Evolutionary conservation across 257 asterid genomes (phyloP).

Genomic region (Penstemon eatonii): DNA sequence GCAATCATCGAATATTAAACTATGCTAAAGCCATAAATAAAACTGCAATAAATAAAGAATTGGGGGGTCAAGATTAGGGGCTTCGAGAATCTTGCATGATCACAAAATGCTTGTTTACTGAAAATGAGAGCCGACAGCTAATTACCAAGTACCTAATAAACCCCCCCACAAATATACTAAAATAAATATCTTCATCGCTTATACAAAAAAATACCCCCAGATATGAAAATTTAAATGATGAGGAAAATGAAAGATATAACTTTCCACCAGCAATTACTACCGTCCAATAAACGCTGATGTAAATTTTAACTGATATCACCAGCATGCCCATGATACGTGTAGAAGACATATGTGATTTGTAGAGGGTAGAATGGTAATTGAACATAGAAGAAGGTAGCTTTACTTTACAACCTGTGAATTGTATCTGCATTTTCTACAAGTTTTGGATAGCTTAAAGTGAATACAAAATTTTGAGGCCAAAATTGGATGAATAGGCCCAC

Average conservation of each 20-base stretch:
- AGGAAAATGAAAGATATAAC: constrained; percentile 56
- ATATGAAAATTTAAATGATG: constrained; percentile 29
- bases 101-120: constrained; percentile 49
- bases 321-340: constrained; percentile 34
- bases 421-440: constrained; percentile 27
- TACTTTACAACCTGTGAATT: constrained; percentile 45
- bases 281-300: constrained; percentile 42
- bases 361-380: constrained; percentile 33
- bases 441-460: constrained; percentile 22
- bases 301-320: constrained; percentile 28
- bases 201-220: constrained; percentile 18
- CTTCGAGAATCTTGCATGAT: constrained; percentile 66
- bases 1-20: constrained; percentile 41
- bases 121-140: constrained; percentile 50
- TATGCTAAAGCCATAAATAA: constrained; percentile 30
- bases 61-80: constrained; percentile 39
- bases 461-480: constrained; percentile 32
- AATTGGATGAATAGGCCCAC: constrained; percentile 40
- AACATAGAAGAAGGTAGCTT: constrained; percentile 41
- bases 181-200: constrained; percentile 27
- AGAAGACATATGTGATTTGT: background rate
- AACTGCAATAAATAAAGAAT: constrained; percentile 32
- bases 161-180: constrained; percentile 45
- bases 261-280: constrained; percentile 48
- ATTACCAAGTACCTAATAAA: constrained; percentile 44